Percentiles rank a stretch among this genome's conserved stretches.
Conservation (phyloP, 2,329 filamentous ascomycete species). For the Fusarium brachygibbosum region DNA sequence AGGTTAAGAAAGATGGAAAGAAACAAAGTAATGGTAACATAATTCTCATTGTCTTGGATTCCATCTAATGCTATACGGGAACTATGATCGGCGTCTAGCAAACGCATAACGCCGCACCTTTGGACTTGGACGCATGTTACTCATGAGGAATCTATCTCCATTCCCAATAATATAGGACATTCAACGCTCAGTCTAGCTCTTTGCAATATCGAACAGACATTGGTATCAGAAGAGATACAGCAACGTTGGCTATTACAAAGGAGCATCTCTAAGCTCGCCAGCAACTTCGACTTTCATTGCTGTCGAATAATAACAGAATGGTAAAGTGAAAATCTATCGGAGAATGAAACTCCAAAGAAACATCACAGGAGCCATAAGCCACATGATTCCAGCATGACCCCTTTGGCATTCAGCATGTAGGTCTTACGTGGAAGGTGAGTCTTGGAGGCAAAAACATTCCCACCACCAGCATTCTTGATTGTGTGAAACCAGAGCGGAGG, state of each 20-base stretch:
- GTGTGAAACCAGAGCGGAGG: neutral
- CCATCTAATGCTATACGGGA: neutral
- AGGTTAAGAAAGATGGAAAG: neutral
- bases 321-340: neutral
- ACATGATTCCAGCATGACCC: conserved; percentile 18
- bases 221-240: neutral
- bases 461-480: conserved; percentile 18
- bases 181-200: no score
- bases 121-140: conserved; percentile 2
- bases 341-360: neutral
- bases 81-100: conserved; percentile 14
- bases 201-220: neutral
- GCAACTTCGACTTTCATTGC: neutral
- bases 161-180: neutral
- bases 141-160: conserved; percentile 19
- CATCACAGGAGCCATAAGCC: conserved; percentile 4
- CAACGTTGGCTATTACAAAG: neutral
- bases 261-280: neutral
- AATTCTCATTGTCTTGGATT: neutral
- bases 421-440: conserved; percentile 17
- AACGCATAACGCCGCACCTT: conserved; percentile 30
- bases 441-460: conserved; percentile 20
- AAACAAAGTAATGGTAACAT: neutral
- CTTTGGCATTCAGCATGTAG: conserved; percentile 37
- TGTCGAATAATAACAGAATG: neutral